These are phyloP conservation scores for Sextonia rubra DNA, from an alignment of 164 flowering plant species.

Conservation along the genomic window DNA sequence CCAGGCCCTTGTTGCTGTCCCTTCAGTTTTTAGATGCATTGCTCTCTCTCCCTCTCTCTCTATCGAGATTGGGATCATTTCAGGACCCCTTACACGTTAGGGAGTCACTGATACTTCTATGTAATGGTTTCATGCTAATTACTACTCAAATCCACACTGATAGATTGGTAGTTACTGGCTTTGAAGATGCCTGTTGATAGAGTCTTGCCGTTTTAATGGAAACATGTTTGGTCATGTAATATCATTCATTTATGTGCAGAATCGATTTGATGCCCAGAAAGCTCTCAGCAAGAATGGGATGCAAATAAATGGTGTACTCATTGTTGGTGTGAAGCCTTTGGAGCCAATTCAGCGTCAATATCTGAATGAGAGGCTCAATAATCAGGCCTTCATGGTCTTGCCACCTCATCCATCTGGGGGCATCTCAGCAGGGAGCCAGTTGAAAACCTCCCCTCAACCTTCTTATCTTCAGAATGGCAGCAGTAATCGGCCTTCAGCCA, in stretches of 20 bases:
- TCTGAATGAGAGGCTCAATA: constrained; percentile 51
- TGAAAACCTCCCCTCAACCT: constrained; percentile 41
- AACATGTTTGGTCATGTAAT: neutral
- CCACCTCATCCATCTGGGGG: constrained; percentile 46
- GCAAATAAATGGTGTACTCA: constrained; percentile 80
- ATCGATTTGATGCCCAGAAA: constrained; percentile 80
- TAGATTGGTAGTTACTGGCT: neutral
- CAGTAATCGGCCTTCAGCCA: constrained; percentile 46
- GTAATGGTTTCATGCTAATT: neutral
- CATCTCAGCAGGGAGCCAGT: constrained; percentile 32
- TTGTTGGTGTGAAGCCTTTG: constrained; percentile 83
- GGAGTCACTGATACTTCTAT: too few relatives aligned
- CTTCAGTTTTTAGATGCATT: too few relatives aligned
- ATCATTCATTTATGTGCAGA: constrained; percentile 34
- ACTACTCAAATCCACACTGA: neutral
- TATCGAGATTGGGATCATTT: too few relatives aligned
- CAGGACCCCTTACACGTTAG: too few relatives aligned
- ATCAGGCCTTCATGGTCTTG: constrained; percentile 79
- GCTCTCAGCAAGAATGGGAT: constrained; percentile 82
- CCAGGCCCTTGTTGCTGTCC: too few relatives aligned
- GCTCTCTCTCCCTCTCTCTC: too few relatives aligned
- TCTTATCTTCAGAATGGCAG: constrained; percentile 52
- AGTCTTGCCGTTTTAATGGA: neutral
- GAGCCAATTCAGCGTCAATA: constrained; percentile 74
- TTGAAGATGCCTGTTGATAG: neutral